phyloP scores from a whole-genome alignment of 164 flowering plant genomes.

The Paratinospora sagittata region DNA sequence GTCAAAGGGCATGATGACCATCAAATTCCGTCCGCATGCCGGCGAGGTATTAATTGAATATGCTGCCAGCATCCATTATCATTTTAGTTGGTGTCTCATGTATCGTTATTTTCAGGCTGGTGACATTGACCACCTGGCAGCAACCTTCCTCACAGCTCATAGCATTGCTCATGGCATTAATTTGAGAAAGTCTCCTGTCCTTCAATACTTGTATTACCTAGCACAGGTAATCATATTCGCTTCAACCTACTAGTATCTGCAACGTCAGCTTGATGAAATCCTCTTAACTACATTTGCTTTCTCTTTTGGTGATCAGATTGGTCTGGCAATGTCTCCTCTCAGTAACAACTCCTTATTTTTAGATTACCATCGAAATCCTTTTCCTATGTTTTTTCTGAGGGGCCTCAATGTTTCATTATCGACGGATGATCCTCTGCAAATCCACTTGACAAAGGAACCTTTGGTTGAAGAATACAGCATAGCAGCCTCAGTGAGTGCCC shows the following conservation, averaged over 20 bases:
- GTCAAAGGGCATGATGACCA: conserved; percentile 10
- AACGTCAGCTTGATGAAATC: neutral
- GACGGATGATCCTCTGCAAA: conserved; percentile 12
- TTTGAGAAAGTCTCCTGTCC: conserved; percentile 13
- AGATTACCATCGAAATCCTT: conserved; percentile 11
- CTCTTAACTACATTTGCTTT: neutral
- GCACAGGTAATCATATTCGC: conserved; percentile 5
- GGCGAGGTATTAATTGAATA: conserved; percentile 1
- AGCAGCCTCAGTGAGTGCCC: conserved; percentile 10
- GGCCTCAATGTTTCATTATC: conserved; percentile 13
- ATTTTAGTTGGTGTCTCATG: neutral
- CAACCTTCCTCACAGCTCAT: conserved; percentile 12
- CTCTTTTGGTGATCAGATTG: conserved; percentile 3
- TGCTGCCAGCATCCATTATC: neutral
- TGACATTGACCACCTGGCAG: conserved; percentile 12
- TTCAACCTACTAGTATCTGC: neutral
- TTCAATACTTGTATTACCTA: conserved; percentile 10
- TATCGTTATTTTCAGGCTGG: conserved; percentile 9
- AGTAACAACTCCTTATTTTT: conserved; percentile 11
- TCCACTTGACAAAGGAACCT: conserved; percentile 12
- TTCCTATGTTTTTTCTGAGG: conserved; percentile 10
- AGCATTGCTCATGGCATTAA: conserved; percentile 11
- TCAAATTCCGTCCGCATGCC: conserved; percentile 9
- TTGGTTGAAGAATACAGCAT: conserved; percentile 12
- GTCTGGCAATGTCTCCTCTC: conserved; percentile 12